Percentiles rank a stretch among this genome's conserved stretches.
These are phyloP conservation scores for Fagopyrum homotropicum DNA, from an alignment of 148 eudicot genomes.

Conservation along the genomic window DNA sequence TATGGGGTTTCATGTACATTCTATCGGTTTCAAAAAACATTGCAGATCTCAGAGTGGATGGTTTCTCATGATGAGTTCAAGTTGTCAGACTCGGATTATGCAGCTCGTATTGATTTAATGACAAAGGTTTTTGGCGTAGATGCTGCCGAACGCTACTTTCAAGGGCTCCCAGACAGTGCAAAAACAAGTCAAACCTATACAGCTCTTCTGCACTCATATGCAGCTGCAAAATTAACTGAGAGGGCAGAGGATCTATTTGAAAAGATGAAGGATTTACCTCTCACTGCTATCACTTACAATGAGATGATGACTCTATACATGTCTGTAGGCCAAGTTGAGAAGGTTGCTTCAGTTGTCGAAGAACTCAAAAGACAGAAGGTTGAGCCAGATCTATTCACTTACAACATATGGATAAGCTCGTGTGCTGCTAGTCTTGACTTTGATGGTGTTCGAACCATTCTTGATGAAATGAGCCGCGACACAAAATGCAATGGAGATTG, in stretches of 20 bases:
- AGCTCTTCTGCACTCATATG: slow-evolving; percentile 86
- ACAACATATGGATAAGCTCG: slow-evolving; percentile 88
- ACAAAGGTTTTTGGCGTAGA: slow-evolving; percentile 88
- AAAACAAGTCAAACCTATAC: slow-evolving; percentile 88
- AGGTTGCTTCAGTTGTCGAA: slow-evolving; percentile 62
- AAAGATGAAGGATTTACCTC: slow-evolving; percentile 53
- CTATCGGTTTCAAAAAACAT: background rate
- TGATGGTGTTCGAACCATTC: slow-evolving; percentile 48
- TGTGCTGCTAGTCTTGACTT: slow-evolving; percentile 73
- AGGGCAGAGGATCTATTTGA: slow-evolving; percentile 72
- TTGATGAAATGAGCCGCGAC: slow-evolving; percentile 56
- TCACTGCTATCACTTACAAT: slow-evolving; percentile 73
- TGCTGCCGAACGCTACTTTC: slow-evolving; percentile 89
- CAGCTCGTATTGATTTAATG: slow-evolving; percentile 78
- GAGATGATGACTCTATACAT: slow-evolving; percentile 91
- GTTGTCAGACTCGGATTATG: slow-evolving; percentile 74
- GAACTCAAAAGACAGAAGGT: slow-evolving; percentile 58
- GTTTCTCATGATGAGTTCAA: slow-evolving; percentile 55
- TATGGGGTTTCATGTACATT: background rate
- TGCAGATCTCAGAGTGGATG: slow-evolving; percentile 98
- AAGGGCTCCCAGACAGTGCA: slow-evolving; percentile 50
- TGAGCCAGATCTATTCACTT: slow-evolving; percentile 74
- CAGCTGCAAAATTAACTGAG: slow-evolving; percentile 47
- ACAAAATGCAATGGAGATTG: slow-evolving; percentile 51
- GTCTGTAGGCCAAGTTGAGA: slow-evolving; percentile 86